These are phyloP conservation scores for Hanseniaspora taiwanica DNA, from an alignment of 805 yeast genomes.

Conservation along the genomic window DNA sequence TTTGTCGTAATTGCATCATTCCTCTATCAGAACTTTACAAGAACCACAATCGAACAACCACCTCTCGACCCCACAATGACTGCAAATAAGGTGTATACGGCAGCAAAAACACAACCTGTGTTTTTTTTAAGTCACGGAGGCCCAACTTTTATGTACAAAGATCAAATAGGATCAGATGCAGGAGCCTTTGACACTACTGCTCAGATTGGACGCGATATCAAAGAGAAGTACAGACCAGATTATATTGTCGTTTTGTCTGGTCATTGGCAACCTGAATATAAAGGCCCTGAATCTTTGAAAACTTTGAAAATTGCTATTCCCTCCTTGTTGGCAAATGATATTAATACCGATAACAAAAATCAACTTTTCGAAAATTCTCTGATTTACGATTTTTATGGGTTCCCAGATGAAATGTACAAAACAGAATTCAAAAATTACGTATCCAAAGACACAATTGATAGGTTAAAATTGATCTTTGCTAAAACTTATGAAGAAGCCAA, in stretches of 20 bases:
- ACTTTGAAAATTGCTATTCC: constrained; percentile 1
- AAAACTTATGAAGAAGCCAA: neutral
- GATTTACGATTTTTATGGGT: constrained; percentile 66
- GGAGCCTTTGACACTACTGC: constrained; percentile 48
- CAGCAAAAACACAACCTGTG: constrained; percentile 30
- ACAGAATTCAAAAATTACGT: constrained; percentile 40
- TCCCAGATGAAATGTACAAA: constrained; percentile 50
- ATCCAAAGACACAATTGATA: constrained; percentile 23
- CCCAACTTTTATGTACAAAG: constrained; percentile 56
- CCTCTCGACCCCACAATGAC: too few relatives aligned
- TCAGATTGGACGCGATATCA: constrained; percentile 39
- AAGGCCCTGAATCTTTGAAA: neutral
- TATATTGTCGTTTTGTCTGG: constrained; percentile 58
- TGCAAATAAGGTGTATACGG: neutral
- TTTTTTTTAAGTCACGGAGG: constrained; percentile 76
- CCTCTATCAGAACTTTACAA: too few relatives aligned
- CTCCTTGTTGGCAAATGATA: constrained; percentile 2
- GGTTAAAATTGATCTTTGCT: neutral
- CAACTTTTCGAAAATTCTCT: constrained; percentile 36
- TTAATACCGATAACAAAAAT: neutral
- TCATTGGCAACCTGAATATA: constrained; percentile 58
- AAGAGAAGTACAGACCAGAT: constrained; percentile 41
- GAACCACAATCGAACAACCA: too few relatives aligned
- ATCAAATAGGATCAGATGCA: constrained; percentile 32
- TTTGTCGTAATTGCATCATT: too few relatives aligned